A percentile compares a stretch with the other conserved stretches of the same genome.
Conservation (phyloP, 352 stramenopile species). For the Pythium grandisporangium region DNA sequence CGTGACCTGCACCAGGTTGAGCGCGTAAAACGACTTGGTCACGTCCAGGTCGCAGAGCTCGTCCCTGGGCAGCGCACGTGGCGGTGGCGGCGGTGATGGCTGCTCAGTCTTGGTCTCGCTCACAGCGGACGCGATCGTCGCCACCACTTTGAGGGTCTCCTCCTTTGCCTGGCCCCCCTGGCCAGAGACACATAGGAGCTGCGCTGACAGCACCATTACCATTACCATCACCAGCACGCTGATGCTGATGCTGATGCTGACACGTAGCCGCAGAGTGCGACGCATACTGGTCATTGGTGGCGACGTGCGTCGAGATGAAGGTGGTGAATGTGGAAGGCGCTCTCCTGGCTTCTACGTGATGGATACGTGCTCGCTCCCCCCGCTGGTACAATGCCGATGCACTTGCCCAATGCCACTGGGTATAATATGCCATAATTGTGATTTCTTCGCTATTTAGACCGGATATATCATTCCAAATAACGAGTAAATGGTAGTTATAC, state of each 20-base stretch:
- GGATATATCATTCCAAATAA: too few relatives aligned
- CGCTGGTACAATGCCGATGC: too few relatives aligned
- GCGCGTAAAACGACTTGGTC: constrained; percentile 21
- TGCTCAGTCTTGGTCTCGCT: constrained; percentile 6
- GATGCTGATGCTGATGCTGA: not conserved
- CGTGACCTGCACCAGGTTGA: constrained; percentile 34
- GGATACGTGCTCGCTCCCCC: too few relatives aligned
- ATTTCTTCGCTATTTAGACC: too few relatives aligned
- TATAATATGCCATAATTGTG: too few relatives aligned
- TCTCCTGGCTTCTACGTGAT: too few relatives aligned
- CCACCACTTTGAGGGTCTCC: not conserved
- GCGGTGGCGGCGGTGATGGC: not conserved
- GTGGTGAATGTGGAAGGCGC: too few relatives aligned
- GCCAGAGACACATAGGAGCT: not conserved
- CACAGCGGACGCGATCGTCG: not conserved
- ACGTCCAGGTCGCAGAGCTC: constrained; percentile 50
- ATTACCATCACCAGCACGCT: not conserved
- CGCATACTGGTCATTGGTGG: too few relatives aligned
- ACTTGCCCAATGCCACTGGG: too few relatives aligned
- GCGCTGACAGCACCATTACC: not conserved
- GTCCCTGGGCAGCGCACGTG: constrained; percentile 12
- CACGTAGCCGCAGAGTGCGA: too few relatives aligned
- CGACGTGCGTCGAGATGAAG: too few relatives aligned
- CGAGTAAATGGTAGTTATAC: too few relatives aligned
- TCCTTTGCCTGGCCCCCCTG: not conserved